Evolutionary conservation across 2,329 filamentous ascomycete species (phyloP), one percentile per base, ranked within the genome.

Genomic region (Neonectria punicea): DNA sequence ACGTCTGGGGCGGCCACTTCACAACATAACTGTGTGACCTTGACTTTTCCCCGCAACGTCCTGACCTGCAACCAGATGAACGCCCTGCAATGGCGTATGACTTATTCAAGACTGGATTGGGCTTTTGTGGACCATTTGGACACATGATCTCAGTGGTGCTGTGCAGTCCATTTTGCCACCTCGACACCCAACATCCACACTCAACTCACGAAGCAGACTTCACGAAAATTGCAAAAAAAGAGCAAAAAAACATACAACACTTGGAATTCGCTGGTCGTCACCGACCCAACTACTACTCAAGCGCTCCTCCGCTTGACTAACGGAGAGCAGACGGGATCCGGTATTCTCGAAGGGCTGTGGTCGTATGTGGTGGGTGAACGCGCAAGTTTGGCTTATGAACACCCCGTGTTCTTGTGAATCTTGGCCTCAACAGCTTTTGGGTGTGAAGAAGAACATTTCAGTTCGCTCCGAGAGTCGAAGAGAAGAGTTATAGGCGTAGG

Each of bases 221-320:
- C n/a, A 36, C 10, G 32, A 11, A 53, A 36, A 53, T 20, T 20
- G 9, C n/a, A 11, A 51, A 39, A 39, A 25, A n/a, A 14, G 13
- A 9, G 10, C 25, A 53, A 53, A 49, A 56, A 47, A 49, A 58
- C 44, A 58, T 50, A 58, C 55, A 58, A 50, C 32, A 41, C 28
- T n/a, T 14, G 32, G 55, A 6, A 58, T 58, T 58, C 55, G 44
- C 55, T 50, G 55, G 55, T 58, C 44, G 44, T 58, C 46, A 58
- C 53, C 53, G 53, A 56, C 53, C 41, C 53, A 34, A 56, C 28
- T 56, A 56, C 53, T 56, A 56, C n/a, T 56, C 41, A 30, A 32
- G 25, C 53, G 39, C 53, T 56, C 41, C 41, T 32, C 25, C 14
- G 53, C 28, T 56, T 58, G 34, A 34, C 43, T 41, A 16, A 25